phyloP scores from a whole-genome alignment of 1,284 basidiomycete species.

The Laetiporus sulphureus region DNA sequence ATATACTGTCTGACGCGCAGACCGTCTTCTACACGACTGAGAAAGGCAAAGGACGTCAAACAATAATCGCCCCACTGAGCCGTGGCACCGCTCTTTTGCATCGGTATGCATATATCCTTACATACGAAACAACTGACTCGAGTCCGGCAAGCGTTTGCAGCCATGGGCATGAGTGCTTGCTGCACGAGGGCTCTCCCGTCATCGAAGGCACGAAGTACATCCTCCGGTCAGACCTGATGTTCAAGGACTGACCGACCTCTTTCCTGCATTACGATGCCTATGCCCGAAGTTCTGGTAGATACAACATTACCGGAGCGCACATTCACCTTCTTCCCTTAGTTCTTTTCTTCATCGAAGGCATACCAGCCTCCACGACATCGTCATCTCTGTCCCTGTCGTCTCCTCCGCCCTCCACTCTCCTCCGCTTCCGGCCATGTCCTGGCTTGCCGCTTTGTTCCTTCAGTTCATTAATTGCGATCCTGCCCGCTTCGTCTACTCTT shows the following conservation, averaged over 20 bases:
- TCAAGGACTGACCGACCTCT: conserved; percentile 32
- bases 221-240: conserved; percentile 73
- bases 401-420: conserved; percentile 39
- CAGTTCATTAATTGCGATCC: conserved; percentile 78
- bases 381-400: conserved; percentile 85
- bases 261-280: not conserved
- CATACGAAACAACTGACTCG: not conserved
- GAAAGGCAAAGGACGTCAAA: conserved; percentile 42
- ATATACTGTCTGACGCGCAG: conserved; percentile 23
- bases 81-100: conserved; percentile 71
- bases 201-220: conserved; percentile 69
- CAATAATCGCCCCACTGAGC: conserved; percentile 52
- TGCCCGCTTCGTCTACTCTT: conserved; percentile 83
- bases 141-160: too few species aligned
- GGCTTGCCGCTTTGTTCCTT: conserved; percentile 56
- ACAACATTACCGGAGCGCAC: not conserved
- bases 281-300: too few species aligned
- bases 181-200: conserved; percentile 73
- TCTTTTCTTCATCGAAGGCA: conserved; percentile 46
- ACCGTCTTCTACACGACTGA: conserved; percentile 68
- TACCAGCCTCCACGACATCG: conserved; percentile 77
- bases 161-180: conserved; percentile 70
- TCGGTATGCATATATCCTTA: conserved; percentile 31
- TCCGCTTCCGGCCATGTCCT: conserved; percentile 50
- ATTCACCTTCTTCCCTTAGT: conserved; percentile 20